Base-by-base conservation (phyloP, 2,329 filamentous ascomycete species). In the Trichoderma sp. region DNA sequence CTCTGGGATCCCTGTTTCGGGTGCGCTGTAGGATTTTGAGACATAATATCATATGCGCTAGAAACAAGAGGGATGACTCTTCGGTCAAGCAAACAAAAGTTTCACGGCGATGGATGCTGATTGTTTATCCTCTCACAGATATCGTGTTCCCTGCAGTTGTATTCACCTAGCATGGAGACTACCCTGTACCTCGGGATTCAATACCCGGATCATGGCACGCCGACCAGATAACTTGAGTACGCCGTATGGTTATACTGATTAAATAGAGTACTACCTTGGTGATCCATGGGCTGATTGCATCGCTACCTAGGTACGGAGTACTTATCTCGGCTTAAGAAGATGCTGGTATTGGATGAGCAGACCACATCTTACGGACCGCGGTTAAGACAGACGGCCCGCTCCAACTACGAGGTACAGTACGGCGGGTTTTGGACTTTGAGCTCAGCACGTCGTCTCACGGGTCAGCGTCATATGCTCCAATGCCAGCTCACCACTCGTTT, bases 351-450 rank as follows among this genome's bases (percentile, higher is more conserved):
- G 29, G 22, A 29, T 19, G 22, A 35, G 29, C 25, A 34, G 50
- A 39, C 37, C 29, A 35, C 48, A 34, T 25, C 15, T 64, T 54
- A 39, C 50, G 61, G 61, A 56, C 90, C 12, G 93, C 81, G 0
- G 90, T 92, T 64, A 42, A 25, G 50, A 45, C 27, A 22, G 25
- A 22, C 25, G 61, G 35, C 12, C 61, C 50, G 25, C 34, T n/a
- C 45, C 54, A 6, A 22, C 22, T 37, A 37, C 60, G 37, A 45
- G 19, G 42, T 37, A 52, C 27, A 8, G 15, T 13, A 13, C 12
- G 12, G 22, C 13, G 13, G 42, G 42, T 22, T 48, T 22, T 22
- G 19, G 19, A 48, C 17, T 48, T 22, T 2, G 19, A 48, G n/a
- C 42, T 22, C 22, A 34, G n/a, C 42, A 13, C 9, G 5, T 32